These are phyloP conservation scores for Solanum peruvianum DNA, from an alignment of 257 asterid genomes.

Conservation along the genomic window DNA sequence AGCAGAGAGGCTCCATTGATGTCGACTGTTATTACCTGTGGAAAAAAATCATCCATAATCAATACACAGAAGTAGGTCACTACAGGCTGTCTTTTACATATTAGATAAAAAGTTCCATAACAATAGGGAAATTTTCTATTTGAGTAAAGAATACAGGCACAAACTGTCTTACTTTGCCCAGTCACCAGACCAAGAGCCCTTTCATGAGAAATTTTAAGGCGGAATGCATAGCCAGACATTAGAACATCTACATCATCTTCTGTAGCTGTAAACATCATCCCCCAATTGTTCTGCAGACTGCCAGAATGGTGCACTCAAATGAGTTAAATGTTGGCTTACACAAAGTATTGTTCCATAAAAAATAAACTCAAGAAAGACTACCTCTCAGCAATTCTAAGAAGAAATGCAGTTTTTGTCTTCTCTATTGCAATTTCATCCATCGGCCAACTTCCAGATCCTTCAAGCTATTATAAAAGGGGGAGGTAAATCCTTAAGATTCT, in stretches of 20 bases:
- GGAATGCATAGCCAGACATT: slow-evolving; percentile 92
- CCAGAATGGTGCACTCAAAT: slow-evolving; percentile 17
- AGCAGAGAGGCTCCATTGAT: slow-evolving; percentile 50
- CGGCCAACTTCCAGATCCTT: slow-evolving; percentile 99
- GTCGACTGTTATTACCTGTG: slow-evolving; percentile 28
- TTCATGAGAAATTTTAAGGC: slow-evolving; percentile 84
- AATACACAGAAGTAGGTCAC: neutral
- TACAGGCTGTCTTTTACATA: neutral
- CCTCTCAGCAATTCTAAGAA: slow-evolving; percentile 92
- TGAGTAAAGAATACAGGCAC: neutral
- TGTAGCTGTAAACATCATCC: slow-evolving; percentile 63
- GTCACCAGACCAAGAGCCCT: slow-evolving; percentile 66
- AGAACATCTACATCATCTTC: slow-evolving; percentile 82
- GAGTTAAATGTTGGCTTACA: neutral
- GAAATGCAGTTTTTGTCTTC: slow-evolving; percentile 92
- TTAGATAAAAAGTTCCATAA: neutral
- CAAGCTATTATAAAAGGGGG: slow-evolving; percentile 42
- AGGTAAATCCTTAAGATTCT: neutral
- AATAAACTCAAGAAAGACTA: slow-evolving; percentile 15
- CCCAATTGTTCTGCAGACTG: slow-evolving; percentile 69
- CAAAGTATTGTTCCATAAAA: neutral
- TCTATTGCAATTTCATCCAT: slow-evolving; percentile 88
- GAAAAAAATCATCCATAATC: neutral
- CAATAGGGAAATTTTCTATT: neutral
- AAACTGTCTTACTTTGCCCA: slow-evolving; percentile 35